A percentile compares a stretch with the other conserved stretches of the same genome.
Conservation (phyloP, 2,329 filamentous ascomycete species). For the Gnomoniopsis smithogilvyi region DNA sequence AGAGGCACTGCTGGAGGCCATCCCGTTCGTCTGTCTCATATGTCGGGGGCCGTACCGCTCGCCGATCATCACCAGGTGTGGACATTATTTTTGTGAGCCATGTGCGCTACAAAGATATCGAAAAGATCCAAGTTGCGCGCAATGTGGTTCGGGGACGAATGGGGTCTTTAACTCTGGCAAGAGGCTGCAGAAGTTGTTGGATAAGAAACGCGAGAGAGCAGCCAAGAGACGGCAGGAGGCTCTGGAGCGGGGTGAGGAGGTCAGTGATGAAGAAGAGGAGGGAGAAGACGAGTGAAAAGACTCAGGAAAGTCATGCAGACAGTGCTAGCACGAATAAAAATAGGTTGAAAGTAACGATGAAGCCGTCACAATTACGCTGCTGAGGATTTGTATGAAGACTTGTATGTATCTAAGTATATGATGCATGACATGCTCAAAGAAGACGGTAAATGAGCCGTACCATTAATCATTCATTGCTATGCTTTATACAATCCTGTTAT, state of each 20-base stretch:
- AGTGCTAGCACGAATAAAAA: too few species aligned
- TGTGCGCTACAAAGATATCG: conserved; percentile 86
- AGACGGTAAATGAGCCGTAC: too few species aligned
- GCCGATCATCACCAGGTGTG: conserved; percentile 84
- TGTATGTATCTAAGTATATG: too few species aligned
- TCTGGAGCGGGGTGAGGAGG: conserved; percentile 48
- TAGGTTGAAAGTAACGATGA: too few species aligned
- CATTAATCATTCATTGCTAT: too few species aligned
- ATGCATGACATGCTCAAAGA: too few species aligned
- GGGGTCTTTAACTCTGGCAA: conserved; percentile 90
- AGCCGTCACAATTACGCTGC: too few species aligned
- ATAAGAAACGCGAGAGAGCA: conserved; percentile 64
- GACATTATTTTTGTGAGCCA: conserved; percentile 92
- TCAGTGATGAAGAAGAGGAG: conserved; percentile 42
- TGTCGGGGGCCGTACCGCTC: conserved; percentile 75
- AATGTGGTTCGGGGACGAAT: conserved; percentile 79
- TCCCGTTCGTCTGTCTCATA: conserved; percentile 87
- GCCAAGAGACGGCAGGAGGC: conserved; percentile 55
- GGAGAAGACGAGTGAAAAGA: conserved; percentile 6
- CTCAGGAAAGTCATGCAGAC: background rate
- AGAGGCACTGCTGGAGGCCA: conserved; percentile 72
- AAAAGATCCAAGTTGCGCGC: conserved; percentile 82
- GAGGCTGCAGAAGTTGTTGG: conserved; percentile 75
- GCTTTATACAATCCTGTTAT: too few species aligned
- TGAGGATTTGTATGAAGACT: too few species aligned